A percentile compares a stretch with the other conserved stretches of the same genome.
phyloP scores from a whole-genome alignment of 2,329 filamentous ascomycete genomes.

The Calonectria hawksworthii region DNA sequence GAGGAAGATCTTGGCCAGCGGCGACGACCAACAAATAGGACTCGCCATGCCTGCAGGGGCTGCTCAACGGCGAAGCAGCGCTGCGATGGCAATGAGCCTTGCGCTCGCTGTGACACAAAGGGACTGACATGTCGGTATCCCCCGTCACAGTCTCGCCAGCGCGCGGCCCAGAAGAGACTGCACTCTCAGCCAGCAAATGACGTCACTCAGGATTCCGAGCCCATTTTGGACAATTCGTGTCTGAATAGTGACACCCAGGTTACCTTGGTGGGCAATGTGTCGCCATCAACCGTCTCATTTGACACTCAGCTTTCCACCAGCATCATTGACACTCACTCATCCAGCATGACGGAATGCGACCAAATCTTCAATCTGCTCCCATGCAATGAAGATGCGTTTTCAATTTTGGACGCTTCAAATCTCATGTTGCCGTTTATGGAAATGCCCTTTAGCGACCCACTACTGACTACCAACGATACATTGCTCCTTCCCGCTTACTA shows the following conservation, averaged over 20 bases:
- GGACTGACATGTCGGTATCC: not conserved
- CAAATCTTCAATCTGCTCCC: not conserved
- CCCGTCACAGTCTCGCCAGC: not conserved
- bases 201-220: not conserved
- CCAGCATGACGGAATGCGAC: not conserved
- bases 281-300: not conserved
- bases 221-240: not conserved
- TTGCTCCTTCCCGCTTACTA: not conserved
- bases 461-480: not conserved
- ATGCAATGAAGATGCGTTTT: not conserved
- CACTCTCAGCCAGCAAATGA: not conserved
- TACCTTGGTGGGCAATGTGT: not conserved
- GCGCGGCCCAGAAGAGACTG: not conserved
- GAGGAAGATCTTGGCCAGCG: not conserved
- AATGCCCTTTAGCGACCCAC: not conserved
- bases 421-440: not conserved
- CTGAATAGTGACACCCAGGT: not conserved
- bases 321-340: not conserved
- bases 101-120: not conserved
- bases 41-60: not conserved
- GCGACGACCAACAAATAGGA: not conserved
- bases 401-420: not conserved
- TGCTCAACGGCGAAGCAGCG: slow-evolving; percentile 1
- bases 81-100: not conserved
- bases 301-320: not conserved